These are phyloP conservation scores for Chalciporus chontae DNA, from an alignment of 768 basidiomycete genomes.

Conservation along the genomic window DNA sequence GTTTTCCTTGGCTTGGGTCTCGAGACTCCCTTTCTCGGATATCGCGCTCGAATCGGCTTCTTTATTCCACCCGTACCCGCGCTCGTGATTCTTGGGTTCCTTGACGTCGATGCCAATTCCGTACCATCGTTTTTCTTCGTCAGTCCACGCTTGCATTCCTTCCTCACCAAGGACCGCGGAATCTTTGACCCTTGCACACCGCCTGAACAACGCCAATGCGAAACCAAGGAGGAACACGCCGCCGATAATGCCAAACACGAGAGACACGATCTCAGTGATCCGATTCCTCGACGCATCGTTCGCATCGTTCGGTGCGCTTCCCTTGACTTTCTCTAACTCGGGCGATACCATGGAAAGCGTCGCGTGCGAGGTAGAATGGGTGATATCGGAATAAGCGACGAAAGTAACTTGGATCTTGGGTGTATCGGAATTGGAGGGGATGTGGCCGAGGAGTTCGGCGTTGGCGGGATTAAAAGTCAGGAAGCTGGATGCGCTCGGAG, in stretches of 20 bases:
- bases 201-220: constrained; percentile 52
- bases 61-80: constrained; percentile 31
- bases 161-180: constrained; percentile 59
- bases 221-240: constrained; percentile 52
- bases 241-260: constrained; percentile 62
- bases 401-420: constrained; percentile 52
- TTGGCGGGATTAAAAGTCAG: constrained; percentile 48
- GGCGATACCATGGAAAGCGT: constrained; percentile 48
- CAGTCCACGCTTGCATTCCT: constrained; percentile 54
- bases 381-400: constrained; percentile 61
- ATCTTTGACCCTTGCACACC: constrained; percentile 56
- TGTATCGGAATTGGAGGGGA: constrained; percentile 45
- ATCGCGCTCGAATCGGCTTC: constrained; percentile 25
- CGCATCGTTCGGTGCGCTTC: constrained; percentile 29
- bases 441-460: constrained; percentile 49
- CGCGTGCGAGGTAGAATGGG: constrained; percentile 71
- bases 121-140: constrained; percentile 69
- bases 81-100: constrained; percentile 11
- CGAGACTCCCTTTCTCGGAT: constrained; percentile 34
- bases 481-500: constrained; percentile 44
- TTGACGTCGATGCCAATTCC: constrained; percentile 40
- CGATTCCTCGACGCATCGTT: constrained; percentile 43
- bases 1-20: constrained; percentile 19
- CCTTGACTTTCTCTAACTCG: constrained; percentile 37
- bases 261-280: constrained; percentile 54